These are phyloP conservation scores for Gyromitra esculenta DNA, from an alignment of 2,329 filamentous ascomycete species.

Conservation along the genomic window DNA sequence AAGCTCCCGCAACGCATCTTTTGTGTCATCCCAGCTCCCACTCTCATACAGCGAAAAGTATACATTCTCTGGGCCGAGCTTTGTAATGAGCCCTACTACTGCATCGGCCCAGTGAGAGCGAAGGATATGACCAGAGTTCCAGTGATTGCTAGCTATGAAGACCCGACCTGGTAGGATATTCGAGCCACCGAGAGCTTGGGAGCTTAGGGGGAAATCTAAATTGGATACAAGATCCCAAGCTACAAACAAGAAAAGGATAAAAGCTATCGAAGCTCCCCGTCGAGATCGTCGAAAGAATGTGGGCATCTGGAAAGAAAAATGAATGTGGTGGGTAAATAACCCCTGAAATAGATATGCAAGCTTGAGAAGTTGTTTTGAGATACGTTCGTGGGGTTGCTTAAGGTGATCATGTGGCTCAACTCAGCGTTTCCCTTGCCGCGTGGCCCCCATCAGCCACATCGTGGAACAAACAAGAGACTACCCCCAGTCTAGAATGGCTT, in stretches of 20 bases:
- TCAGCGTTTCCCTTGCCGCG: conserved; percentile 15
- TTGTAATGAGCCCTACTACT: conserved; percentile 67
- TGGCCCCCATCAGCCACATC: background rate
- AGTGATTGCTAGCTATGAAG: conserved; percentile 76
- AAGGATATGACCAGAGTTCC: conserved; percentile 72
- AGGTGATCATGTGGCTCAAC: conserved; percentile 12
- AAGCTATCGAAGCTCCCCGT: conserved; percentile 21
- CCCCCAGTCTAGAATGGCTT: no score
- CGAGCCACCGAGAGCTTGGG: background rate
- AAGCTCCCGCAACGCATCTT: conserved; percentile 69
- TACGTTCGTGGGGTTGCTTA: background rate
- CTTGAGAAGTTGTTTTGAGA: background rate
- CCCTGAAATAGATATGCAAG: conserved; percentile 10
- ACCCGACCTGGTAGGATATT: conserved; percentile 61
- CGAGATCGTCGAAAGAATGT: conserved; percentile 29
- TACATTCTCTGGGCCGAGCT: conserved; percentile 71
- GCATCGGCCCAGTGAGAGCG: conserved; percentile 71
- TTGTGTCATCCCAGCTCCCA: conserved; percentile 75
- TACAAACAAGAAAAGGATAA: conserved; percentile 27
- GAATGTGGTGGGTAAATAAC: conserved; percentile 13
- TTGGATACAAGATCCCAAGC: conserved; percentile 14
- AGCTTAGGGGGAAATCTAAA: conserved; percentile 16
- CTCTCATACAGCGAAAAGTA: conserved; percentile 75
- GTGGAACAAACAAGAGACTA: no score
- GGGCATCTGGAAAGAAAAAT: conserved; percentile 26